Percentiles rank a stretch among this genome's conserved stretches.
phyloP scores from a whole-genome alignment of 2,329 filamentous ascomycete genomes.

The Cladosporium sphaerospermum region DNA sequence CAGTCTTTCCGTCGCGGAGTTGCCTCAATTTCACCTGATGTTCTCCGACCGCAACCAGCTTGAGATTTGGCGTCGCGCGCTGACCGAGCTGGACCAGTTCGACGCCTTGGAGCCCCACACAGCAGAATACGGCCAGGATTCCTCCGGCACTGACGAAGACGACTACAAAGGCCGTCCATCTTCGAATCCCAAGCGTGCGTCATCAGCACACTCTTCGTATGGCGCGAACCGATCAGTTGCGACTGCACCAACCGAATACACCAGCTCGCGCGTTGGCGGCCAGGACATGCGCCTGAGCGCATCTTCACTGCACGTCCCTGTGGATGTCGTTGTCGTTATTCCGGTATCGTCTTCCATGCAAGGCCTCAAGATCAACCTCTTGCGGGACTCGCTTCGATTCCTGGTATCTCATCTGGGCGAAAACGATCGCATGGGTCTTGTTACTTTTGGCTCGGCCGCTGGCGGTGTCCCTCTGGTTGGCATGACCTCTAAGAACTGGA shows the following conservation, averaged over 20 bases:
- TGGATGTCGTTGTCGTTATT: constrained; percentile 94
- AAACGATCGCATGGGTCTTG: constrained; percentile 90
- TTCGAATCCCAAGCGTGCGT: constrained; percentile 57
- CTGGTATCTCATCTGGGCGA: constrained; percentile 86
- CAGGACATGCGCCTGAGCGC: constrained; percentile 42
- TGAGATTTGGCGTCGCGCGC: constrained; percentile 82
- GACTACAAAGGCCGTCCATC: constrained; percentile 54
- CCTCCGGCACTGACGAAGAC: constrained; percentile 81
- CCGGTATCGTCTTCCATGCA: constrained; percentile 98
- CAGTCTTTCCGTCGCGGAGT: constrained; percentile 81
- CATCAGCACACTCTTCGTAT: constrained; percentile 76
- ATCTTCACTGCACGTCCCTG: constrained; percentile 70
- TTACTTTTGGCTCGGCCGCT: constrained; percentile 91
- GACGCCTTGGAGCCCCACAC: constrained; percentile 56
- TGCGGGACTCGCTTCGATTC: constrained; percentile 86
- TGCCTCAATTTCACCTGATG: constrained; percentile 88
- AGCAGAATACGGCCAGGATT: constrained; percentile 72
- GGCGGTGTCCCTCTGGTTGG: constrained; percentile 94
- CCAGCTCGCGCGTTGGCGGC: constrained; percentile 50
- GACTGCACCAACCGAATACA: constrained; percentile 89
- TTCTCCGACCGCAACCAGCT: constrained; percentile 80
- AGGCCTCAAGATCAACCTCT: constrained; percentile 93
- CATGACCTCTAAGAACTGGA: constrained; percentile 95
- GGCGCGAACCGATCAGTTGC: constrained; percentile 75
- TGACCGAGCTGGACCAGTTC: constrained; percentile 70